These are phyloP conservation scores for Mycena alexandri DNA, from an alignment of 768 basidiomycete genomes.

Conservation along the genomic window DNA sequence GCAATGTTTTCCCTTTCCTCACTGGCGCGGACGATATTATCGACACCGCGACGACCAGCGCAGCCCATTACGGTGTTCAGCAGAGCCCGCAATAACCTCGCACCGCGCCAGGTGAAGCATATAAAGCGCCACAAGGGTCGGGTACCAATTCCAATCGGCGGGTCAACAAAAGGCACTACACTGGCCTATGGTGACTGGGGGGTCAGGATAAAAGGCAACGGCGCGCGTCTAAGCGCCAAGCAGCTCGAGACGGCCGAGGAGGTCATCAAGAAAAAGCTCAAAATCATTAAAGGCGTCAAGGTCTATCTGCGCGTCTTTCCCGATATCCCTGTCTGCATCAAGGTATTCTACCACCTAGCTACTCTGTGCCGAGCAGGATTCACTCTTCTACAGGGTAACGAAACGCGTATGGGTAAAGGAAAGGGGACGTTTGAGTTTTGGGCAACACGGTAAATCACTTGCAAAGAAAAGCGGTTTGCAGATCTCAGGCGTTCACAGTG, in stretches of 20 bases:
- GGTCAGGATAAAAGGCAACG: conserved; percentile 86
- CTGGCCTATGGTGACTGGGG: conserved; percentile 95
- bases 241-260: conserved; percentile 90
- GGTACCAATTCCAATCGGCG: conserved; percentile 87
- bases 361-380: background rate
- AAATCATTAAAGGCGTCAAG: conserved; percentile 89
- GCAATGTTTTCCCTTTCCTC: conserved; percentile 36
- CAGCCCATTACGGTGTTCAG: conserved; percentile 53
- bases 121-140: conserved; percentile 93
- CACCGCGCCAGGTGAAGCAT: conserved; percentile 86
- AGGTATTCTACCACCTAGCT: conserved; percentile 62
- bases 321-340: conserved; percentile 96
- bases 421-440: conserved; percentile 98
- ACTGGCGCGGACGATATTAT: conserved; percentile 28
- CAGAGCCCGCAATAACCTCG: conserved; percentile 73
- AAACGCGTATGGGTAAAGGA: conserved; percentile 99
- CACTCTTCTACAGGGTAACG: conserved; percentile 78
- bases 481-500: conserved; percentile 57
- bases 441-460: conserved; percentile 82
- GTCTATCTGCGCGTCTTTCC: conserved; percentile 93
- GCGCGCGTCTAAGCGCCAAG: conserved; percentile 87
- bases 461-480: background rate
- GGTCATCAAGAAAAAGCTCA: conserved; percentile 90
- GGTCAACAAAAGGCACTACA: conserved; percentile 93
- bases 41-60: conserved; percentile 14